Evolutionary conservation across 164 flowering plant genomes (phyloP).

Genomic region (Saururus chinensis): DNA sequence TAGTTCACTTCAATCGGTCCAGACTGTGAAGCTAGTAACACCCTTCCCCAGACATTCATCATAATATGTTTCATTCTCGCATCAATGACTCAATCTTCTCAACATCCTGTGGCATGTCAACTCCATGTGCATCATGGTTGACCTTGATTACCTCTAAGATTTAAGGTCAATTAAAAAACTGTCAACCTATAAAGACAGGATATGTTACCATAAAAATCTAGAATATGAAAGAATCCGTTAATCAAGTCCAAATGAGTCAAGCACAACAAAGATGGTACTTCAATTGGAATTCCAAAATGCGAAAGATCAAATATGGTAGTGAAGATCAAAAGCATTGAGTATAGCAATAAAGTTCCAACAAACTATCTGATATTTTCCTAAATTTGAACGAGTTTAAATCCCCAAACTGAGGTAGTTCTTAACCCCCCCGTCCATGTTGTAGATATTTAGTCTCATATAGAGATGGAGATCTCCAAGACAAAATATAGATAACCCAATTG

Average conservation of each 20-base stretch:
- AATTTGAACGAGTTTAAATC: too few relatives aligned
- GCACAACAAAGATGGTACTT: too few relatives aligned
- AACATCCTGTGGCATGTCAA: conserved; percentile 34
- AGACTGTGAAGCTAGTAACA: not conserved
- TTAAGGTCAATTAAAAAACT: not conserved
- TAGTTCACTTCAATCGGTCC: too few relatives aligned
- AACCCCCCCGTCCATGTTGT: too few relatives aligned
- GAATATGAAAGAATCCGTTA: too few relatives aligned
- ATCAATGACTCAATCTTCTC: conserved; percentile 38
- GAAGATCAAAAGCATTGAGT: not conserved
- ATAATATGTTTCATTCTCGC: conserved; percentile 25
- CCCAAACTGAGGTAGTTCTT: too few relatives aligned
- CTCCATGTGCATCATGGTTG: conserved; percentile 36
- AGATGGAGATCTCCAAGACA: too few relatives aligned
- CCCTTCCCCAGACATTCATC: not conserved
- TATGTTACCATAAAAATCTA: too few relatives aligned
- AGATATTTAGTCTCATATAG: too few relatives aligned
- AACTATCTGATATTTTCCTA: not conserved
- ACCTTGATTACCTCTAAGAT: conserved; percentile 33
- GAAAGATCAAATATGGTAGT: not conserved
- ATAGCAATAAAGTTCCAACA: not conserved
- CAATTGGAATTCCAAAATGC: too few relatives aligned
- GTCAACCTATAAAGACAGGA: not conserved
- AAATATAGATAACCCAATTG: too few relatives aligned
- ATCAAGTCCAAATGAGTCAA: not conserved